Evolutionary conservation across 2,329 filamentous ascomycete species (phyloP).

Genomic region (Pseudohalonectria lignicola): DNA sequence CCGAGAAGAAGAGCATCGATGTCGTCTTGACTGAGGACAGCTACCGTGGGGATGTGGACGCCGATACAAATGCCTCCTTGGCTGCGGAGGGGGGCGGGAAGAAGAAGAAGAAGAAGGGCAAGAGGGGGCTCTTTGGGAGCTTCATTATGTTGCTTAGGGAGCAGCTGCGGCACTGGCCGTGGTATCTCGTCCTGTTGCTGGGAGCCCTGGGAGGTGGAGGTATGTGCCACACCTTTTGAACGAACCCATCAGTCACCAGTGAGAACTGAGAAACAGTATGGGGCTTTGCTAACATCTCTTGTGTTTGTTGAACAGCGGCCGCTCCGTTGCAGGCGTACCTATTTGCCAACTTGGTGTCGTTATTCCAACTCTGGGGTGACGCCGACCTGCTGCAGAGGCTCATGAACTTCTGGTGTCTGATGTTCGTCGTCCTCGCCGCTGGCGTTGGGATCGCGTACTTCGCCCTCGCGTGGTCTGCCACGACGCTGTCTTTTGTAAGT

Average conservation of each 20-base stretch:
- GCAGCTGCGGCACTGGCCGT: conserved; percentile 34
- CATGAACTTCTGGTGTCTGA: conserved; percentile 51
- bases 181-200: conserved; percentile 35
- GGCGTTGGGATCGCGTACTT: conserved; percentile 44
- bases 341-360: conserved; percentile 39
- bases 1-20: conserved; percentile 24
- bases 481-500: conserved; percentile 28
- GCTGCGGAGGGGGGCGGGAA: conserved; percentile 12
- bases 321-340: conserved; percentile 38
- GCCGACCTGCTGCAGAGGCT: conserved; percentile 20
- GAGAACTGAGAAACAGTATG: too few relatives aligned
- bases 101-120: conserved; percentile 14
- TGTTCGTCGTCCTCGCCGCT: conserved; percentile 50
- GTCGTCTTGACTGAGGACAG: conserved; percentile 26
- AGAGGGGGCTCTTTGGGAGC: conserved; percentile 29
- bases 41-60: background rate
- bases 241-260: too few relatives aligned
- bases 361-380: conserved; percentile 28
- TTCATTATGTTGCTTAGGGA: conserved; percentile 45
- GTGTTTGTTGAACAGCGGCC: conserved; percentile 15
- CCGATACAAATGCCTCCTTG: conserved; percentile 6
- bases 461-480: conserved; percentile 31
- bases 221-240: too few relatives aligned
- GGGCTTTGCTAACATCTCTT: too few relatives aligned
- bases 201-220: conserved; percentile 22